phyloP scores from a whole-genome alignment of 805 yeast species.

The Starmerella roubikii region DNA sequence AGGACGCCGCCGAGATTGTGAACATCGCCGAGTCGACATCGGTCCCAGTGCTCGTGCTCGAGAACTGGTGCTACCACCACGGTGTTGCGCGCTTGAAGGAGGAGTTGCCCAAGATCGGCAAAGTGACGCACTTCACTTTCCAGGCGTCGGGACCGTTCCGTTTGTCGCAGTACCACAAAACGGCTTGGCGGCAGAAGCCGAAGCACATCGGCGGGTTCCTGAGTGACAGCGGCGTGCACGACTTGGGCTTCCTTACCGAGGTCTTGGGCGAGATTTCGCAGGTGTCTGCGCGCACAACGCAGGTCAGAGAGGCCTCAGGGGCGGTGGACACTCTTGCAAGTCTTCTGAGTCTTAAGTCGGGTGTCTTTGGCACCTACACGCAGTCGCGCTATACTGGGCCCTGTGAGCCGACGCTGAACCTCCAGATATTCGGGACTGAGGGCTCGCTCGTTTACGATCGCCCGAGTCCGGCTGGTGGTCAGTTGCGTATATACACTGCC shows the following conservation, averaged over 20 bases:
- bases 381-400: constrained; percentile 83
- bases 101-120: constrained; percentile 59
- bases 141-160: constrained; percentile 39
- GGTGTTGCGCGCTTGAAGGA: constrained; percentile 43
- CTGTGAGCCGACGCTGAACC: constrained; percentile 49
- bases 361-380: constrained; percentile 60
- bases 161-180: constrained; percentile 38
- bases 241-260: constrained; percentile 71
- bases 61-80: constrained; percentile 70
- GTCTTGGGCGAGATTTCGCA: constrained; percentile 61
- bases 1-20: constrained; percentile 71
- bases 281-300: constrained; percentile 65
- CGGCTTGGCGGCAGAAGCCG: constrained; percentile 82
- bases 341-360: constrained; percentile 41
- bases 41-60: constrained; percentile 63
- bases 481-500: constrained; percentile 20
- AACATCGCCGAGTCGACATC: constrained; percentile 45
- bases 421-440: constrained; percentile 62
- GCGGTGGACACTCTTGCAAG: constrained; percentile 70
- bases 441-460: constrained; percentile 65
- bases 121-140: constrained; percentile 28
- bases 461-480: constrained; percentile 32
- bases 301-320: constrained; percentile 65
- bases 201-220: constrained; percentile 86
- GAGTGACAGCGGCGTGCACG: constrained; percentile 96